Evolutionary conservation across 768 basidiomycete genomes (phyloP), one percentile per base, ranked within the genome.

Genomic region (Lepiota venenata): DNA sequence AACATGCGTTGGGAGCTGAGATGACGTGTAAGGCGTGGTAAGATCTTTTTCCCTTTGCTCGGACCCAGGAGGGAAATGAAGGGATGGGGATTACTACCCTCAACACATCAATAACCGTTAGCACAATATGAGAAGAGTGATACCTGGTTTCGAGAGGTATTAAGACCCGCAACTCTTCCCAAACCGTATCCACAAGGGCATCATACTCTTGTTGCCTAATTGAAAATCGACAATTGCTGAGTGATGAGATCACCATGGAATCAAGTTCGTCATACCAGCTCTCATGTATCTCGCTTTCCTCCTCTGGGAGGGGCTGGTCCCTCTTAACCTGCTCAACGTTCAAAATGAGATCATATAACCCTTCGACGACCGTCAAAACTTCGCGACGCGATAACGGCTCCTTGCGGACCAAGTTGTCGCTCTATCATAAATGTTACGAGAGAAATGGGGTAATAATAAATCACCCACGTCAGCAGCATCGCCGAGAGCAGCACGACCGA

Each of bases 91-190:
- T 89, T 80, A 66, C 95, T 95, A 60, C 1, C 46, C 48, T 45
- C 38, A 20, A 43, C 20, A 4, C 15, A 52, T 45, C 15, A 45
- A 4, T 38, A 25, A 51, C 47, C n/a, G 22, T 29, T 25, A 38
- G 43, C 10, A 41, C 20, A 18, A 14, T 37, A 59, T 20, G 37
- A 36, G 22, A 32, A 18, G 18, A 46, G 16, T 42, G 74, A 37
- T 58, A 93, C 94, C 93, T 94, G n/a, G 90, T 88, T 65, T 94
- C 94, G 15, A 98, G 80, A 38, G 93, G 93, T 4, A 91, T 85
- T 76, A 91, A 87, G n/a, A 98, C 91, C 61, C 85, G 78, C 22
- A 96, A 68, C 29, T 81, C 82, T 53, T 82, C 77, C 91, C 93
- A 99, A 47, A 98, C 76, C 56, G 80, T 72, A 53, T 88, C 83